Evolutionary conservation across 1,284 basidiomycete species (phyloP).

Genomic region (Tylopilus sp.): DNA sequence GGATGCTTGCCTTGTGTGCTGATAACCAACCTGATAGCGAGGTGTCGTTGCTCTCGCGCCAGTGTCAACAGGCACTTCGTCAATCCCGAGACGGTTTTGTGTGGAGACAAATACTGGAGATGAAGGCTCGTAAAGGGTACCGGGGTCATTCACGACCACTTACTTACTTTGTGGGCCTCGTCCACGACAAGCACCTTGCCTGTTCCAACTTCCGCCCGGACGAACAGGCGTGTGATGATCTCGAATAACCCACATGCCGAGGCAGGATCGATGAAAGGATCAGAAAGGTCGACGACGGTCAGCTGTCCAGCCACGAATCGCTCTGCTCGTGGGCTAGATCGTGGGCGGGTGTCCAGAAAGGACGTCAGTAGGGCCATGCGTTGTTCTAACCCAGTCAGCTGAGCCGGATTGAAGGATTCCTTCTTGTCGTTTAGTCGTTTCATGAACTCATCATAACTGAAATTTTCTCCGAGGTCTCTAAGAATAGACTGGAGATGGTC

Average conservation of each 20-base stretch:
- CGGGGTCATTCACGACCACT: slow-evolving; percentile 5
- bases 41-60: slow-evolving; percentile 66
- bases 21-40: slow-evolving; percentile 68
- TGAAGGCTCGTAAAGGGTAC: neutral
- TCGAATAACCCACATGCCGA: slow-evolving; percentile 70
- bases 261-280: slow-evolving; percentile 64
- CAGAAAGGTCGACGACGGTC: slow-evolving; percentile 65
- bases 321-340: slow-evolving; percentile 9
- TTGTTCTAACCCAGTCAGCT: slow-evolving; percentile 53
- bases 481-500: slow-evolving; percentile 36
- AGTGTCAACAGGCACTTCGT: slow-evolving; percentile 56
- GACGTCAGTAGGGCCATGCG: slow-evolving; percentile 53
- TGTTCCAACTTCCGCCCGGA: slow-evolving; percentile 55
- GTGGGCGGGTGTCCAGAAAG: slow-evolving; percentile 40
- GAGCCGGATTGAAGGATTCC: slow-evolving; percentile 49
- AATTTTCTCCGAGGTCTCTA: slow-evolving; percentile 47
- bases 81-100: slow-evolving; percentile 46
- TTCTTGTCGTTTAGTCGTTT: slow-evolving; percentile 44
- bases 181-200: slow-evolving; percentile 73
- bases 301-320: slow-evolving; percentile 54
- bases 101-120: slow-evolving; percentile 54
- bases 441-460: slow-evolving; percentile 46
- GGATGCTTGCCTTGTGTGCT: slow-evolving; percentile 58
- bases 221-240: slow-evolving; percentile 61
- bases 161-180: slow-evolving; percentile 72